phyloP scores from a whole-genome alignment of 1,284 basidiomycete species.

The Coniferiporia weirii region DNA sequence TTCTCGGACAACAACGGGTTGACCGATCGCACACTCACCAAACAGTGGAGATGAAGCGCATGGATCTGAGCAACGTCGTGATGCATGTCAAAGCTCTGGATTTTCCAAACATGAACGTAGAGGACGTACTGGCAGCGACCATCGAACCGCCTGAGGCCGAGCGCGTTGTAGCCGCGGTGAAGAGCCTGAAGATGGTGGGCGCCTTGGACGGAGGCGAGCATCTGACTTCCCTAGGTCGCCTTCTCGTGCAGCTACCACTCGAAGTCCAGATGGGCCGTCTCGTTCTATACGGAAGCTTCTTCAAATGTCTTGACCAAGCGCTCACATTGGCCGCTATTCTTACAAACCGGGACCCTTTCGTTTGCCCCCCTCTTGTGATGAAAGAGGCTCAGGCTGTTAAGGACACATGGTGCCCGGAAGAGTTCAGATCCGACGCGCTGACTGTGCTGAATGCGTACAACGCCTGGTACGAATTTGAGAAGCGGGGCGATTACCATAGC shows the following conservation, averaged over 20 bases:
- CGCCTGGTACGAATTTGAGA: conserved; percentile 73
- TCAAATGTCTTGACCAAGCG: conserved; percentile 88
- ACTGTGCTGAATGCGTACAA: conserved; percentile 82
- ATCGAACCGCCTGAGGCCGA: conserved; percentile 88
- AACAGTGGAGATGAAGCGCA: conserved; percentile 94
- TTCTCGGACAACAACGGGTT: conserved; percentile 67
- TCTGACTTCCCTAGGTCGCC: conserved; percentile 83
- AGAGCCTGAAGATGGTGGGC: conserved; percentile 80
- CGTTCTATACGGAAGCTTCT: conserved; percentile 88
- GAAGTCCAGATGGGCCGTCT: conserved; percentile 89
- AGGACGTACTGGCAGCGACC: conserved; percentile 79
- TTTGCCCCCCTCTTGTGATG: conserved; percentile 73
- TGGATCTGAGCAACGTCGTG: conserved; percentile 86
- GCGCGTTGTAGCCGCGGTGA: conserved; percentile 80
- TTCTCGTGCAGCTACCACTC: conserved; percentile 86
- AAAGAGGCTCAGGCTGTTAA: conserved; percentile 65
- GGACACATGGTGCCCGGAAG: conserved; percentile 72
- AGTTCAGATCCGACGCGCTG: conserved; percentile 84
- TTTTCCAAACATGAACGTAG: conserved; percentile 82
- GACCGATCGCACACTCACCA: conserved; percentile 74
- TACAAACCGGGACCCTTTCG: conserved; percentile 88
- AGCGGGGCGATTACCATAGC: conserved; percentile 50
- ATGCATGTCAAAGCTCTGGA: conserved; percentile 98
- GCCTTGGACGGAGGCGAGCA: conserved; percentile 78
- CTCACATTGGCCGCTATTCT: conserved; percentile 87